phyloP scores from a whole-genome alignment of 441 rosid species.

The Populus hybrid region DNA sequence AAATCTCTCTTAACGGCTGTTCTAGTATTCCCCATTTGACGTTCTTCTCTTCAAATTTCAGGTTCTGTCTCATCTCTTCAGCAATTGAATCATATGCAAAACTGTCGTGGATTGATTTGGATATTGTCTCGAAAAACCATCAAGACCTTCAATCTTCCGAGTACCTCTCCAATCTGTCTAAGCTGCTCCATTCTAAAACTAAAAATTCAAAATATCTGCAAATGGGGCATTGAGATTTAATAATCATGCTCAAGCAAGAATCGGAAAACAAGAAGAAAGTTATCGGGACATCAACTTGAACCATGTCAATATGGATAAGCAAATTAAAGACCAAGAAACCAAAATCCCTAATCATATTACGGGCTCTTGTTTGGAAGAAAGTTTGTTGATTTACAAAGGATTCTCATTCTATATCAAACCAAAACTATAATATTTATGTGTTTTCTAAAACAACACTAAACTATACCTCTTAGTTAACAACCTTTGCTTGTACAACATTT shows the following conservation, averaged over 20 bases:
- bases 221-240: not conserved
- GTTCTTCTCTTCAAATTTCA: constrained; percentile 72
- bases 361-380: not conserved
- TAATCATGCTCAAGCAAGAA: too few relatives aligned
- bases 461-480: too few relatives aligned
- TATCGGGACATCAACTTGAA: too few relatives aligned
- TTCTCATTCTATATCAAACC: too few relatives aligned
- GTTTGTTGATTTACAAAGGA: too few relatives aligned
- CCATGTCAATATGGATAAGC: too few relatives aligned
- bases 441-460: too few relatives aligned
- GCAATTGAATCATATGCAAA: constrained; percentile 58
- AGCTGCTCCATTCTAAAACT: constrained; percentile 64
- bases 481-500: too few relatives aligned
- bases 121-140: constrained; percentile 71
- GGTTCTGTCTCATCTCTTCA: constrained; percentile 62
- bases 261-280: not conserved
- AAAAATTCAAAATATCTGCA: not conserved
- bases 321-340: not conserved
- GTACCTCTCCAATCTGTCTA: constrained; percentile 82
- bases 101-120: constrained; percentile 65
- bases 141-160: constrained; percentile 74
- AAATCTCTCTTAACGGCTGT: constrained; percentile 71
- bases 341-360: not conserved
- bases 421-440: too few relatives aligned
- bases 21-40: constrained; percentile 79